These are phyloP conservation scores for Diaporthe capsici DNA, from an alignment of 2,329 filamentous ascomycete species.

Conservation along the genomic window DNA sequence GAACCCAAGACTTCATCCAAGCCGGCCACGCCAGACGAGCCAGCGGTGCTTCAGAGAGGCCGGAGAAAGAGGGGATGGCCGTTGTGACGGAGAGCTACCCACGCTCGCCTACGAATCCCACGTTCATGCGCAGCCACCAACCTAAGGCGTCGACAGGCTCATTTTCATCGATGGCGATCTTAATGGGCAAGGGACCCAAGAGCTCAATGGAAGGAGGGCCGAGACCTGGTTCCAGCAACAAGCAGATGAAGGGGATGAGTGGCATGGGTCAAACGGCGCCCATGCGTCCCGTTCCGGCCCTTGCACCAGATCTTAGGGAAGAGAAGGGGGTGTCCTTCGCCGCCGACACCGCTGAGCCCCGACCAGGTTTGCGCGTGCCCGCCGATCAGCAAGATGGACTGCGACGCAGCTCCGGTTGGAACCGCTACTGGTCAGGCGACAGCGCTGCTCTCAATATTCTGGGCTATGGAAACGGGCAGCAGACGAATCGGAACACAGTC, in stretches of 20 bases:
- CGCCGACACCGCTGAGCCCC: slow-evolving; percentile 52
- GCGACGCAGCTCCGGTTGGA: slow-evolving; percentile 80
- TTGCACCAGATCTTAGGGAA: slow-evolving; percentile 51
- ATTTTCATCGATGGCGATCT: slow-evolving; percentile 74
- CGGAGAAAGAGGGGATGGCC: slow-evolving; percentile 71
- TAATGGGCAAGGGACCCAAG: slow-evolving; percentile 69
- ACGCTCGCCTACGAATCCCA: slow-evolving; percentile 49
- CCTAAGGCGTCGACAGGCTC: slow-evolving; percentile 68
- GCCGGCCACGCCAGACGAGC: slow-evolving; percentile 59
- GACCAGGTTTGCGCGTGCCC: slow-evolving; percentile 52
- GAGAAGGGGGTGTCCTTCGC: slow-evolving; percentile 59
- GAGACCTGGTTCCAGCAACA: slow-evolving; percentile 60
- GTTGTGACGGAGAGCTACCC: slow-evolving; percentile 60
- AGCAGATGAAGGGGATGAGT: slow-evolving; percentile 73
- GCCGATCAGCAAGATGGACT: slow-evolving; percentile 57
- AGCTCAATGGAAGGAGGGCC: slow-evolving; percentile 27
- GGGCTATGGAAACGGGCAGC: slow-evolving; percentile 64
- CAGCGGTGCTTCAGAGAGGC: slow-evolving; percentile 55
- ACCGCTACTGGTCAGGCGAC: slow-evolving; percentile 82
- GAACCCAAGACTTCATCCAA: slow-evolving; percentile 66
- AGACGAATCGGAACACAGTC: slow-evolving; percentile 64
- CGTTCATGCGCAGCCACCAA: slow-evolving; percentile 66
- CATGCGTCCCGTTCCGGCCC: slow-evolving; percentile 36
- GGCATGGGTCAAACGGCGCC: slow-evolving; percentile 52
- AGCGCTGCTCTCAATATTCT: slow-evolving; percentile 74